Conservation (phyloP, 106 monocot species). For the Dendrobium catenatum region DNA sequence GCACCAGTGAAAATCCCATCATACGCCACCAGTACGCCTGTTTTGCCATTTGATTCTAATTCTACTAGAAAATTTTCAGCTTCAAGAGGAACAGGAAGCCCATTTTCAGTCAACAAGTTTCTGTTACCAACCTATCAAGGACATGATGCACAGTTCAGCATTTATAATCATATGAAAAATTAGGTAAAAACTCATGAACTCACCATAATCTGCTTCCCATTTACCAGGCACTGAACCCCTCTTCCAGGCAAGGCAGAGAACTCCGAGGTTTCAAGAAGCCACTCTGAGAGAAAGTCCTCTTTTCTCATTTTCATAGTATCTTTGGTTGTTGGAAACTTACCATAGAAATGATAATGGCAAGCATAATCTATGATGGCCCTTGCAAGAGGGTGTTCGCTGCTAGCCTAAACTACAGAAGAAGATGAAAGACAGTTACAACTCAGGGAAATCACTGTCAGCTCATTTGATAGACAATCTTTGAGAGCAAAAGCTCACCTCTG, state of each 20-base stretch:
- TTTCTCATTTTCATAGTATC: slow-evolving; percentile 29
- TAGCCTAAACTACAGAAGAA: slow-evolving; percentile 68
- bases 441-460: too few relatives aligned
- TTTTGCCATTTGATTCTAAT: slow-evolving; percentile 64
- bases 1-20: slow-evolving; percentile 58
- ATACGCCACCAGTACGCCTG: slow-evolving; percentile 77
- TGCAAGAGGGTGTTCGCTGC: slow-evolving; percentile 94
- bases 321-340: slow-evolving; percentile 27
- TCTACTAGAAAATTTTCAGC: slow-evolving; percentile 67
- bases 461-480: background rate
- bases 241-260: slow-evolving; percentile 86
- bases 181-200: slow-evolving; percentile 13
- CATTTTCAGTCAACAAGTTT: slow-evolving; percentile 61
- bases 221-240: slow-evolving; percentile 76
- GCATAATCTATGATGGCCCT: slow-evolving; percentile 84
- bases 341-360: slow-evolving; percentile 80
- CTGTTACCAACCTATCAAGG: slow-evolving; percentile 73
- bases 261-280: slow-evolving; percentile 73
- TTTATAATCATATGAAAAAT: background rate
- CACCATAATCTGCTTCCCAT: slow-evolving; percentile 70
- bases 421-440: slow-evolving; percentile 6
- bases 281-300: slow-evolving; percentile 53
- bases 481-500: slow-evolving; percentile 49
- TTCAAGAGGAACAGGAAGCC: slow-evolving; percentile 47
- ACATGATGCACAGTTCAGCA: background rate